Evolutionary conservation across 352 stramenopile genomes (phyloP).

Genomic region (Aphanomyces cochlioides): DNA sequence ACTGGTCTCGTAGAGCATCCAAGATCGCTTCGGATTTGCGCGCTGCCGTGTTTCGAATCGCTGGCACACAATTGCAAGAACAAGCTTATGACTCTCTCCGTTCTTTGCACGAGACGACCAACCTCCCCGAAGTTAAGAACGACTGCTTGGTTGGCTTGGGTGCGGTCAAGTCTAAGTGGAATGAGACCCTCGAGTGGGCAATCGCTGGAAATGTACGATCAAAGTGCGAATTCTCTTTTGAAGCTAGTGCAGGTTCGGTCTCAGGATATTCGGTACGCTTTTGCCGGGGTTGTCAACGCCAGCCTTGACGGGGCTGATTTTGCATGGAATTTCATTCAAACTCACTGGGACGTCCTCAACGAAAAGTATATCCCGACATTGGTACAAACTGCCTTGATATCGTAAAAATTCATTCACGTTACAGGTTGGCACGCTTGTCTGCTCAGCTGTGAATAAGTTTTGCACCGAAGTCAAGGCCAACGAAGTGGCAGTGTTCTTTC

Average conservation of each 20-base stretch:
- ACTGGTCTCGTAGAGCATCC: slow-evolving; percentile 32
- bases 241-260: slow-evolving; percentile 41
- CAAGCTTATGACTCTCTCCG: slow-evolving; percentile 54
- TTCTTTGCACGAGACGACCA: slow-evolving; percentile 54
- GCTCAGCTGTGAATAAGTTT: slow-evolving; percentile 43
- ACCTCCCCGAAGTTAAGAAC: slow-evolving; percentile 62
- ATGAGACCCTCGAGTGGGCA: slow-evolving; percentile 70
- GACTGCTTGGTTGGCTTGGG: slow-evolving; percentile 61
- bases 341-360: slow-evolving; percentile 53
- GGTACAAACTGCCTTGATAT: background rate
- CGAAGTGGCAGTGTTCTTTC: slow-evolving; percentile 55
- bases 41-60: slow-evolving; percentile 52
- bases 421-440: slow-evolving; percentile 48
- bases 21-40: slow-evolving; percentile 57
- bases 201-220: slow-evolving; percentile 36
- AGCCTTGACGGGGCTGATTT: slow-evolving; percentile 42
- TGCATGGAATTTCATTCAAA: slow-evolving; percentile 64
- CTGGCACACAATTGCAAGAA: slow-evolving; percentile 40
- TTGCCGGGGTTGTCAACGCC: slow-evolving; percentile 54
- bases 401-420: slow-evolving; percentile 37
- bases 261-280: slow-evolving; percentile 57
- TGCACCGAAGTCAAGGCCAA: slow-evolving; percentile 46
- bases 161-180: slow-evolving; percentile 37
- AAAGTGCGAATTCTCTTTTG: background rate
- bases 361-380: slow-evolving; percentile 51